A percentile compares a stretch with the other conserved stretches of the same genome.
These are phyloP conservation scores for Pythium phragmitis DNA, from an alignment of 352 stramenopile genomes.

Conservation along the genomic window DNA sequence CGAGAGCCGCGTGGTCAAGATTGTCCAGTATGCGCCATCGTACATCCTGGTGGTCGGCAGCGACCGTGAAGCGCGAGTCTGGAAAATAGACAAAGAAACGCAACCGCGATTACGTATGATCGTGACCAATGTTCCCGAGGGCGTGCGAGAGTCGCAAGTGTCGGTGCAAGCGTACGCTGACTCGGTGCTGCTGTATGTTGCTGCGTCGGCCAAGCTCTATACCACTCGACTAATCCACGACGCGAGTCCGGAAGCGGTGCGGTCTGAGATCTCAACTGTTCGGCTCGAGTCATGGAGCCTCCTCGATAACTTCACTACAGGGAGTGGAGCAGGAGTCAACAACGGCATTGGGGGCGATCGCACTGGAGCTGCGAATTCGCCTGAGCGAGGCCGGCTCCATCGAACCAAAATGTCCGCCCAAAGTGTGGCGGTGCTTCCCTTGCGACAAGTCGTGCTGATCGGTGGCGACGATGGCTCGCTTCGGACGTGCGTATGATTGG, in stretches of 20 bases:
- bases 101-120: slow-evolving; percentile 44
- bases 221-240: slow-evolving; percentile 42
- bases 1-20: slow-evolving; percentile 41
- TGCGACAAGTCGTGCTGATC: slow-evolving; percentile 62
- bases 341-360: neutral
- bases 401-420: slow-evolving; percentile 48
- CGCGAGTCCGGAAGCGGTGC: slow-evolving; percentile 19
- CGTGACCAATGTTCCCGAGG: slow-evolving; percentile 57
- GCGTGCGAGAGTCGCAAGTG: slow-evolving; percentile 44
- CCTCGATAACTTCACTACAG: slow-evolving; percentile 31
- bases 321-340: neutral
- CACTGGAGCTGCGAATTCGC: neutral
- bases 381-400: slow-evolving; percentile 30
- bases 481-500: slow-evolving; percentile 28
- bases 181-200: slow-evolving; percentile 46
- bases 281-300: slow-evolving; percentile 57
- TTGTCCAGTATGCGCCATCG: slow-evolving; percentile 55
- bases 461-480: slow-evolving; percentile 67
- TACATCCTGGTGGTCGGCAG: slow-evolving; percentile 59
- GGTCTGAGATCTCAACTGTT: slow-evolving; percentile 19
- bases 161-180: slow-evolving; percentile 49
- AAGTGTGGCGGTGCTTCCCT: slow-evolving; percentile 46
- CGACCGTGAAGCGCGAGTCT: slow-evolving; percentile 70
- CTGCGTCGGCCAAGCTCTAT: slow-evolving; percentile 38
- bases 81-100: slow-evolving; percentile 32